Conservation (phyloP, 2,329 filamentous ascomycete genomes). For the Grosmannia serpens region DNA sequence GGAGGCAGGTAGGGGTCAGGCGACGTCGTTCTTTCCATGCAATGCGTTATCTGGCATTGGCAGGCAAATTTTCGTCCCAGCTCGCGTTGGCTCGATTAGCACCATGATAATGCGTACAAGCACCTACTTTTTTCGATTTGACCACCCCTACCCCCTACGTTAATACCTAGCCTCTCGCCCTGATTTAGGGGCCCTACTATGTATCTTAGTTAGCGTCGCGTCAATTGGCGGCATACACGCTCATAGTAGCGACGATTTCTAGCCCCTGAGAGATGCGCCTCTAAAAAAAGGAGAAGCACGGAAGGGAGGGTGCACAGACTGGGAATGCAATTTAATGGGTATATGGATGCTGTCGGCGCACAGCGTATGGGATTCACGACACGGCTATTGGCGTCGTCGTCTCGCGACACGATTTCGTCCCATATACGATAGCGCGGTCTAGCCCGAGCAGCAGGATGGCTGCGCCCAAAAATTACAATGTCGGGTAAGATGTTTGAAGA, state of each 20-base stretch:
- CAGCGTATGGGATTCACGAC: no score
- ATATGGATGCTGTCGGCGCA: no score
- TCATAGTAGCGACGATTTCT: neutral
- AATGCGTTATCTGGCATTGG: neutral
- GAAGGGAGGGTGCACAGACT: neutral
- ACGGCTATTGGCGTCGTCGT: no score
- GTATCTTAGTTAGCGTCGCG: neutral
- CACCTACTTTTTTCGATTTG: neutral
- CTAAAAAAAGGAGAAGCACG: neutral
- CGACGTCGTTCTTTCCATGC: neutral
- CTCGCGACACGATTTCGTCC: no score
- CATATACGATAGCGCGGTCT: no score
- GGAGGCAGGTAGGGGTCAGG: neutral
- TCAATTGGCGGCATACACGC: neutral
- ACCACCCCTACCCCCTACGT: neutral
- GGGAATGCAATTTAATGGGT: neutral
- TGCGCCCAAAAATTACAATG: neutral
- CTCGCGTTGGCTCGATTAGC: neutral
- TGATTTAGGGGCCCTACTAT: neutral
- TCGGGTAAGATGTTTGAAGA: no score
- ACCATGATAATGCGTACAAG: neutral
- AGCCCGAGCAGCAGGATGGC: neutral
- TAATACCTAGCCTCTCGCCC: neutral
- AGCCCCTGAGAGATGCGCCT: slow-evolving; percentile 1
- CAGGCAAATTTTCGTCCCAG: neutral